phyloP scores from a whole-genome alignment of 345 rosid species.

The Diplotaxis tenuifolia region DNA sequence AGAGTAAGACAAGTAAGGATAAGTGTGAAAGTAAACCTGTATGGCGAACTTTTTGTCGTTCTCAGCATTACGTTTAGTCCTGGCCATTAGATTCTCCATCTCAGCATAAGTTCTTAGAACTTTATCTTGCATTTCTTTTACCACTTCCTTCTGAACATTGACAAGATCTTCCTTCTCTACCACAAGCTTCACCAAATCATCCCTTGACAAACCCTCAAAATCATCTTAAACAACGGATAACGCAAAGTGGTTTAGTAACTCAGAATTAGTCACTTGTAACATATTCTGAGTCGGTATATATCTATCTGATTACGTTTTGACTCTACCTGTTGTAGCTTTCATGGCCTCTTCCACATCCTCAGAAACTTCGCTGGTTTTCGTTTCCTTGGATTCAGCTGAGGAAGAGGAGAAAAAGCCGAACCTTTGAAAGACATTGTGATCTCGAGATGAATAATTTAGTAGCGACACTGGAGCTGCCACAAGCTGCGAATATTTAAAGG shows the following conservation, averaged over 20 bases:
- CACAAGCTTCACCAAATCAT: conserved; percentile 73
- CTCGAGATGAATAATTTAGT: conserved; percentile 41
- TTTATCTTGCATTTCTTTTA: conserved; percentile 71
- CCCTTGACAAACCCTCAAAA: conserved; percentile 59
- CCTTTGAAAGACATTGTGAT: conserved; percentile 42
- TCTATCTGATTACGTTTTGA: too few species aligned
- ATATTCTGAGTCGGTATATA: too few species aligned
- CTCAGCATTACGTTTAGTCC: conserved; percentile 87
- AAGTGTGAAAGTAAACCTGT: conserved; percentile 49
- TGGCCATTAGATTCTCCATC: conserved; percentile 82
- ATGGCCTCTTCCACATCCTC: conserved; percentile 26
- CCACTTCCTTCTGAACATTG: conserved; percentile 57
- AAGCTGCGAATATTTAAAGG: conserved; percentile 38
- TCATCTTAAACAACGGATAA: conserved; percentile 64
- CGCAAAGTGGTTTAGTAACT: too few species aligned
- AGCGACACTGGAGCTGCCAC: conserved; percentile 43
- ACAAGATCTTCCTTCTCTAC: conserved; percentile 74
- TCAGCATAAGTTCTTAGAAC: conserved; percentile 75
- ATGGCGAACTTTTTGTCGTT: conserved; percentile 82
- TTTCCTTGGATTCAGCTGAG: conserved; percentile 55
- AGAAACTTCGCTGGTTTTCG: conserved; percentile 35
- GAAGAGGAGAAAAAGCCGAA: conserved; percentile 65
- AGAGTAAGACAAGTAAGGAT: not conserved
- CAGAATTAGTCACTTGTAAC: too few species aligned
- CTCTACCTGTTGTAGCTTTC: too few species aligned